Percentiles rank a stretch among this genome's conserved stretches.
Conservation (phyloP, 2,329 filamentous ascomycete genomes). For the Pestalotiopsis sp. region DNA sequence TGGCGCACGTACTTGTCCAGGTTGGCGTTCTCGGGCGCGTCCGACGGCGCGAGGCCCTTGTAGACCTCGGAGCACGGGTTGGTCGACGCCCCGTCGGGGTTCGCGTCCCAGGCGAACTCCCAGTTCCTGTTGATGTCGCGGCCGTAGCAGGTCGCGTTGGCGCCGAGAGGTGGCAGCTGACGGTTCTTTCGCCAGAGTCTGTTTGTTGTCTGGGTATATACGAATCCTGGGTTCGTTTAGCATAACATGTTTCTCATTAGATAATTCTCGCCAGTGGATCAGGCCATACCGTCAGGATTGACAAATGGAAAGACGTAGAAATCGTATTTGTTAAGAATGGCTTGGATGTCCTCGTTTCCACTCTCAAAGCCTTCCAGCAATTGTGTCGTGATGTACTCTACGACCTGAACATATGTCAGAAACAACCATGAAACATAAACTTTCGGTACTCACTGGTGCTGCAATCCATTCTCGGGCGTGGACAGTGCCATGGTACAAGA, state of each 20-base stretch:
- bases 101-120: slow-evolving; percentile 47
- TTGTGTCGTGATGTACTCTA: slow-evolving; percentile 51
- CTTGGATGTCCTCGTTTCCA: slow-evolving; percentile 36
- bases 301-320: slow-evolving; percentile 59
- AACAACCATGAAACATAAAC: background rate
- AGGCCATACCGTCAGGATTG: slow-evolving; percentile 53
- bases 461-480: slow-evolving; percentile 60
- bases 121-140: slow-evolving; percentile 59
- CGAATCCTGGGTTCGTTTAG: slow-evolving; percentile 41
- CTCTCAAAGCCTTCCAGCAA: slow-evolving; percentile 41
- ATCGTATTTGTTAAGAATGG: slow-evolving; percentile 58
- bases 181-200: slow-evolving; percentile 59
- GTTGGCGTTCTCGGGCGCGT: slow-evolving; percentile 49
- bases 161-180: slow-evolving; percentile 22
- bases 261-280: too few species aligned
- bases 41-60: slow-evolving; percentile 39
- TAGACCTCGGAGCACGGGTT: slow-evolving; percentile 49
- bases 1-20: slow-evolving; percentile 48
- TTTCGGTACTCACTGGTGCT: slow-evolving; percentile 54
- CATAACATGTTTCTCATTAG: background rate
- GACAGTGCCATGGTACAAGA: slow-evolving; percentile 53
- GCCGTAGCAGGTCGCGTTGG: slow-evolving; percentile 34
- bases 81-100: slow-evolving; percentile 42
- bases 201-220: slow-evolving; percentile 52
- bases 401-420: slow-evolving; percentile 25